Evolutionary conservation across 164 flowering plant species (phyloP).

Genomic region (Umbellularia californica): DNA sequence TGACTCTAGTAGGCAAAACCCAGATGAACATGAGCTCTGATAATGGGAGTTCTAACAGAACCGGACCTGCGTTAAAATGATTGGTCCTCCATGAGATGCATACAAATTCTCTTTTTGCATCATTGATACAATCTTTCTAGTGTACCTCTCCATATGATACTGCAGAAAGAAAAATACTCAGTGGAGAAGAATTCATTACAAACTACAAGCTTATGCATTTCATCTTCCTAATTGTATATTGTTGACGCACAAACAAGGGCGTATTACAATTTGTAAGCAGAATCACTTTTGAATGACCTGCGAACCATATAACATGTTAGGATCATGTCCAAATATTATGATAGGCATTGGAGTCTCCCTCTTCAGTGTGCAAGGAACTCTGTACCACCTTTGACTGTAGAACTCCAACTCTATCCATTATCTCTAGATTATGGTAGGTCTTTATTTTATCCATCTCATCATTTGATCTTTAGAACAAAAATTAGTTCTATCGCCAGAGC

Average conservation of each 20-base stretch:
- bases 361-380: too few species aligned
- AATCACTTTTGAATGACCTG: not conserved
- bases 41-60: not conserved
- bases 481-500: too few species aligned
- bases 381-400: too few species aligned
- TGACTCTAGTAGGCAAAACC: not conserved
- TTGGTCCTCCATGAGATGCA: constrained; percentile 62
- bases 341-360: too few species aligned
- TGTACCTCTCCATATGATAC: constrained; percentile 44
- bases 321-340: too few species aligned
- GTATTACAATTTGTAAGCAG: not conserved
- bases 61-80: constrained; percentile 42
- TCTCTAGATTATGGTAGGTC: too few species aligned
- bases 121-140: constrained; percentile 32
- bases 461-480: too few species aligned
- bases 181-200: not conserved
- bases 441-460: too few species aligned
- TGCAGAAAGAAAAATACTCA: constrained; percentile 10
- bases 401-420: too few species aligned
- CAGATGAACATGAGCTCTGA: too few species aligned
- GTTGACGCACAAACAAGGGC: not conserved
- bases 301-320: not conserved
- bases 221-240: not conserved
- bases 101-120: constrained; percentile 44
- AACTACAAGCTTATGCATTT: not conserved